Evolutionary conservation across 2,329 filamentous ascomycete species (phyloP), one percentile per base, ranked within the genome.

Genomic region (Stachybotrys chlorohalonatus): DNA sequence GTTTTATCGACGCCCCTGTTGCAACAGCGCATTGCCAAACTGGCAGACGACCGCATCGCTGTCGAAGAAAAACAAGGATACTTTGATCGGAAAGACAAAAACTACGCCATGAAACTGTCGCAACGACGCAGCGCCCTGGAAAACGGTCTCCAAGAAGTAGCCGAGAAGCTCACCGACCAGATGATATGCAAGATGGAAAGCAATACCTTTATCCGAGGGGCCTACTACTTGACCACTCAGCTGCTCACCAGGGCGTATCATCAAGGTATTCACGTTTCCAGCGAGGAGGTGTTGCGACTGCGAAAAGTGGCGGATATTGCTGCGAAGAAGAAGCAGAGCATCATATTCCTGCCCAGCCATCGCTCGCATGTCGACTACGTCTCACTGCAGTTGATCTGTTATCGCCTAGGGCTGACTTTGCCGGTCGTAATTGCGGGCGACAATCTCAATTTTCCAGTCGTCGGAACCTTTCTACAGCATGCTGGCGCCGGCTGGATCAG

Each of bases 151-250:
- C 79, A 84, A 54, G 85, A 96, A 65, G 86, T 96, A 5, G 88
- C 90, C 5, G 90, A 94, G 59, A 85, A 87, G 60, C 86, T 94
- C 81, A 90, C 91, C 30, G 90, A 96, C 66, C 84, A 87, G 59
- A 97, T 99, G 94, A 96, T 99, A 58, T 97, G 93, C 81, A 99
- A 99, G 73, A 93, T 97, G 80, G 94, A 99, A 71, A 95, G 87
- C 76, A 95, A 92, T 68, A 77, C 83, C 2, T 97, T 97, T 66
- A 96, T 99, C 62, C 79, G 94, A 51, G 84, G 90, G 30, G 93
- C 94, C 50, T 97, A 97, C 68, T 99, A 96, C 68, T 67, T 96
- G 46, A 79, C 78, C 51, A 95, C 92, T 1, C 93, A 97, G 71
- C 78, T 97, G 50, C 76, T 97, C 58, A 95, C 93, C 5, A 78